phyloP scores from a whole-genome alignment of 129 eudicot genomes.

The Chrysanthemum makinoi region DNA sequence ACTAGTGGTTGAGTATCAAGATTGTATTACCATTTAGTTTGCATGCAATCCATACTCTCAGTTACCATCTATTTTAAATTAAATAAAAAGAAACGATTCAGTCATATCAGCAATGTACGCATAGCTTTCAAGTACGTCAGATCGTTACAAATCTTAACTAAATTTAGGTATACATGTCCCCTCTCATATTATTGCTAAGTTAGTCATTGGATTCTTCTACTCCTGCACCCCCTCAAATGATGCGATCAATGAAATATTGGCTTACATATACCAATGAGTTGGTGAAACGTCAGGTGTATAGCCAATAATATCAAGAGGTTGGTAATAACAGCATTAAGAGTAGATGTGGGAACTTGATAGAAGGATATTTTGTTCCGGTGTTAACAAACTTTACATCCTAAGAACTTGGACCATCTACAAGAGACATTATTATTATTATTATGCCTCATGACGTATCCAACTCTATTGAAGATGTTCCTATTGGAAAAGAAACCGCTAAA shows the following conservation, averaged over 20 bases:
- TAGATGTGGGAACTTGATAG: not conserved
- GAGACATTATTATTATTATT: not conserved
- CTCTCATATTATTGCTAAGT: not conserved
- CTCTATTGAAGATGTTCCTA: not conserved
- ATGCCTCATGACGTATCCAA: not conserved
- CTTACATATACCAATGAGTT: not conserved
- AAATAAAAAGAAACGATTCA: too few species aligned
- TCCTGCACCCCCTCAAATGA: slow-evolving; percentile 3
- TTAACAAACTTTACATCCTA: not conserved
- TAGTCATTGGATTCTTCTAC: not conserved
- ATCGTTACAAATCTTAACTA: not conserved
- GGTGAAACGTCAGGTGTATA: not conserved
- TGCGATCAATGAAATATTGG: not conserved
- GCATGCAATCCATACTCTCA: too few species aligned
- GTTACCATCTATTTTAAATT: too few species aligned
- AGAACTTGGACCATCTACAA: not conserved
- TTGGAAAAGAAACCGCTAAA: not conserved
- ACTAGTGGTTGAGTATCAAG: not conserved
- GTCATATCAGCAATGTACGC: not conserved
- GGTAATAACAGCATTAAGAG: not conserved
- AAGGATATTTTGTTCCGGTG: not conserved
- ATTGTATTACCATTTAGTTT: not conserved
- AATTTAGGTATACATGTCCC: not conserved
- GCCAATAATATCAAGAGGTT: not conserved
- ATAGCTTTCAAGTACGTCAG: not conserved